Conservation (phyloP, 805 yeast genomes). For the Starmera pachycereana region DNA sequence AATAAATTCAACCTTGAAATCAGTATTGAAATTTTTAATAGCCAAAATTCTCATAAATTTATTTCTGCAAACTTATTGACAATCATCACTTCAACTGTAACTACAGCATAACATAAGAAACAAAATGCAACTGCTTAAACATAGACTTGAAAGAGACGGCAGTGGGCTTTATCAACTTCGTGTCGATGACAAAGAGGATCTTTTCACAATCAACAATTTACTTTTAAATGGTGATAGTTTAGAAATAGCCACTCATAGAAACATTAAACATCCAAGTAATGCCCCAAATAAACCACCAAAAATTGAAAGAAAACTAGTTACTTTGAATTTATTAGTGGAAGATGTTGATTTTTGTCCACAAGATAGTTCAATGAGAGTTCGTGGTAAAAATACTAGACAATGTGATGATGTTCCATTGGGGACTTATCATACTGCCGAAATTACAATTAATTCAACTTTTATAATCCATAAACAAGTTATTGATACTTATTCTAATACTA, state of each 20-base stretch:
- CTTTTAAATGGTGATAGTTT: slow-evolving; percentile 69
- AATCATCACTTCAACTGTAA: not conserved
- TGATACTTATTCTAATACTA: slow-evolving; percentile 61
- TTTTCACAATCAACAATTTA: slow-evolving; percentile 81
- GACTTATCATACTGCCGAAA: slow-evolving; percentile 79
- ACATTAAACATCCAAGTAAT: slow-evolving; percentile 32
- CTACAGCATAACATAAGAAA: not conserved
- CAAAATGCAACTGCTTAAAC: slow-evolving; percentile 46
- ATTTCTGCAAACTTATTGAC: too few relatives aligned
- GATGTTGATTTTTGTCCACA: slow-evolving; percentile 70
- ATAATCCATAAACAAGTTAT: slow-evolving; percentile 66
- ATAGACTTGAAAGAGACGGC: slow-evolving; percentile 43
- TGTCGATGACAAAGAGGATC: slow-evolving; percentile 86
- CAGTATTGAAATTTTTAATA: too few relatives aligned
- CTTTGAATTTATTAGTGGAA: slow-evolving; percentile 50
- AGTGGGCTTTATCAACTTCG: slow-evolving; percentile 56
- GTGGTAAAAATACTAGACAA: slow-evolving; percentile 61
- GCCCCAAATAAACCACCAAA: slow-evolving; percentile 21
- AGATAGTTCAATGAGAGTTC: slow-evolving; percentile 65
- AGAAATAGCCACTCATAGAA: slow-evolving; percentile 57
- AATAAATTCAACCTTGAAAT: too few relatives aligned
- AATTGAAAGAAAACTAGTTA: slow-evolving; percentile 46
- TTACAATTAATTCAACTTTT: slow-evolving; percentile 60
- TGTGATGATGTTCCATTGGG: slow-evolving; percentile 75
- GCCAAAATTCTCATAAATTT: too few relatives aligned